These are phyloP conservation scores for Amaranthus cruentus DNA, from an alignment of 148 eudicot genomes.

Conservation along the genomic window DNA sequence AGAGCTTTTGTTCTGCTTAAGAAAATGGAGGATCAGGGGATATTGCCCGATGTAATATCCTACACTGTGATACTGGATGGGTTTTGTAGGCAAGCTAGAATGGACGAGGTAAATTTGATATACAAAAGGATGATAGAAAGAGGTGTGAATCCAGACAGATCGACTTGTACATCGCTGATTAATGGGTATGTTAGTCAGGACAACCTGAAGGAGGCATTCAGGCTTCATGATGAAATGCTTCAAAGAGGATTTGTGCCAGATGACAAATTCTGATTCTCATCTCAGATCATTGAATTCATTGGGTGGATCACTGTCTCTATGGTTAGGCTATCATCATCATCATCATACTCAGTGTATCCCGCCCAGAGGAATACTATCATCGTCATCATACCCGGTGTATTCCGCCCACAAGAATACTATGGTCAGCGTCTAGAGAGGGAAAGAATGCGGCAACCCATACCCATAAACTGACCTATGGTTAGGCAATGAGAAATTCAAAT, in stretches of 20 bases:
- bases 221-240: conserved; percentile 78
- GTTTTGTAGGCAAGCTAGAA: conserved; percentile 61
- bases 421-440: no score
- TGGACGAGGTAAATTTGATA: conserved; percentile 51
- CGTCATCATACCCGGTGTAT: no score
- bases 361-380: no score
- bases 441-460: no score
- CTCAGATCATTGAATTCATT: not conserved
- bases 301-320: not conserved
- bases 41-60: conserved; percentile 58
- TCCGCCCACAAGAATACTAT: no score
- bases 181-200: conserved; percentile 67
- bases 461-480: no score
- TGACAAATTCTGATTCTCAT: conserved; percentile 50
- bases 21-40: conserved; percentile 61
- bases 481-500: no score
- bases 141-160: conserved; percentile 61
- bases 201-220: conserved; percentile 69
- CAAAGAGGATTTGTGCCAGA: conserved; percentile 69
- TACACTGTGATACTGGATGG: conserved; percentile 67
- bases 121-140: conserved; percentile 62
- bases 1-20: conserved; percentile 53
- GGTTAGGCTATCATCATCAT: not conserved
- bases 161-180: conserved; percentile 55
- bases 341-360: no score